Conservation (phyloP, 208 protist species). For the Acanthamoeba sp. region DNA sequence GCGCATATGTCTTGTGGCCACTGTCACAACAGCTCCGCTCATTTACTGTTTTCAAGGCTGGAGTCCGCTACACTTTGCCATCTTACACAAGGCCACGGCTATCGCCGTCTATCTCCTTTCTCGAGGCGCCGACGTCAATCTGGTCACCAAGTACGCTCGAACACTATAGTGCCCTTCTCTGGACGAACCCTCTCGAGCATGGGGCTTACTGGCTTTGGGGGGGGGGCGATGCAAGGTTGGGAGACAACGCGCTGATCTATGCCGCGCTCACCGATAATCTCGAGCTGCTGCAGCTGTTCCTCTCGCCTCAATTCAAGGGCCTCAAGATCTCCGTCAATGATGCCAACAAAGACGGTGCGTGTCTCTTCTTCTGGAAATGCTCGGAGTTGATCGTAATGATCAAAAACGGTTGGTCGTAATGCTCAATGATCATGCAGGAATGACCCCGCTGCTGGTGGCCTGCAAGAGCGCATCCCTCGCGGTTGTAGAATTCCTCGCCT, state of each 20-base stretch:
- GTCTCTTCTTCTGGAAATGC: not conserved
- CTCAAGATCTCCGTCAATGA: not conserved
- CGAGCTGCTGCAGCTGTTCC: not conserved
- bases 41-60: not conserved
- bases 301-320: slow-evolving; percentile 1
- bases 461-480: not conserved
- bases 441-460: not conserved
- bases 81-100: not conserved
- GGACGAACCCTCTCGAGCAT: not conserved
- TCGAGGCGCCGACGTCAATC: not conserved
- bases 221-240: not conserved
- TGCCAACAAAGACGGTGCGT: not conserved
- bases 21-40: not conserved
- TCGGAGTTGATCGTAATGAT: too few species aligned
- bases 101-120: not conserved
- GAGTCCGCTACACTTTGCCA: not conserved
- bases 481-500: not conserved
- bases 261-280: not conserved
- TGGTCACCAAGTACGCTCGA: not conserved
- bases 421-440: too few species aligned
- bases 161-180: not conserved
- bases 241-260: not conserved
- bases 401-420: too few species aligned
- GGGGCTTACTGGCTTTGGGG: not conserved
- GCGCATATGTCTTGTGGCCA: not conserved